These are phyloP conservation scores for Naegleria lovaniensis DNA, from an alignment of 208 protist genomes.

Conservation along the genomic window DNA sequence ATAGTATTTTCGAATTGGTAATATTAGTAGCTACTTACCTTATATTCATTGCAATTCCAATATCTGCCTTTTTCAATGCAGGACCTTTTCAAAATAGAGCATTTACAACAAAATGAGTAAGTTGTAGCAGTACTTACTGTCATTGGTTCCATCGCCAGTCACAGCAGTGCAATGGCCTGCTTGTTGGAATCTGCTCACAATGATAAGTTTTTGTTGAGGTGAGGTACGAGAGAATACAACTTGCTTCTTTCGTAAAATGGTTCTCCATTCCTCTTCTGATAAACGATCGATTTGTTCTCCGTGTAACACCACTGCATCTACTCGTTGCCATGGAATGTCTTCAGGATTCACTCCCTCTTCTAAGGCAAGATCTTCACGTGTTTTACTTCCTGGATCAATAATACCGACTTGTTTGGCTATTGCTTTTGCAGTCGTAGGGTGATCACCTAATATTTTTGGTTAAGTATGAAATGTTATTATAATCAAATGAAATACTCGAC, in stretches of 20 bases:
- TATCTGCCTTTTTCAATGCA: slow-evolving; percentile 70
- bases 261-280: slow-evolving; percentile 28
- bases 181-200: slow-evolving; percentile 53
- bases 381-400: slow-evolving; percentile 32
- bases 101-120: too few species aligned
- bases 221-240: slow-evolving; percentile 79
- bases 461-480: too few species aligned
- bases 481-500: too few species aligned
- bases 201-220: slow-evolving; percentile 74
- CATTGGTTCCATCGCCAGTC: slow-evolving; percentile 64
- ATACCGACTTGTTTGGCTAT: slow-evolving; percentile 72
- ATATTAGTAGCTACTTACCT: too few species aligned
- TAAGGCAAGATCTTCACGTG: slow-evolving; percentile 40
- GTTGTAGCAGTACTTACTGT: too few species aligned
- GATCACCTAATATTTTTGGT: too few species aligned
- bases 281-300: slow-evolving; percentile 23
- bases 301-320: background rate
- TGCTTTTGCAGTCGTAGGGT: slow-evolving; percentile 67
- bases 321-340: background rate
- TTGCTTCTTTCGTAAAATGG: slow-evolving; percentile 40
- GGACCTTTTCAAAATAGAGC: too few species aligned
- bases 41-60: slow-evolving; percentile 80
- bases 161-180: slow-evolving; percentile 59
- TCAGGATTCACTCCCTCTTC: background rate
- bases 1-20: too few species aligned